Base-by-base conservation (phyloP, 352 stramenopile genomes). In the Phytophthora podocarpi region DNA sequence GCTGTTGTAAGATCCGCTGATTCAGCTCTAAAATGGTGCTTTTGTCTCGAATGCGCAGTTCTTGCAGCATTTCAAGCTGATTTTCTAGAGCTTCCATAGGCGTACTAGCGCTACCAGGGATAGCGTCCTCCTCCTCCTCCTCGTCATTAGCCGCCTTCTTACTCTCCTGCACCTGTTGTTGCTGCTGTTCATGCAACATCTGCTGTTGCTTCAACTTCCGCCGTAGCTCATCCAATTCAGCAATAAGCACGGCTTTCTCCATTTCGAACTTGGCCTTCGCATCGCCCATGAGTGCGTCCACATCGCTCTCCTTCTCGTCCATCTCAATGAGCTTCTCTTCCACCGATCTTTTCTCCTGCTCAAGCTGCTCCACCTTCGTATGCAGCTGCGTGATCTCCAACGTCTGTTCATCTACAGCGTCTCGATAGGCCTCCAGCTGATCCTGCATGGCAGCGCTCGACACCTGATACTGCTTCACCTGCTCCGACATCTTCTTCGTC, bases 281-380 rank as follows among this genome's bases (percentile, higher is more conserved):
- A 48, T 91, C 64, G 15, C 54, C 50, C 31, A 87, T 70, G 24
- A 87, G 28, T 16, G 56, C 63, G 18, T 91, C 79, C 2, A 89
- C 78, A 18, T 88, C 63, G 35, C 69, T 76, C 40, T 93, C 78
- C 5, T 69, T 70, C 61, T 89, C 80, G 42, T 91, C 76, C 76
- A 90, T 87, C 50, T 91, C 83, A n/a, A 91, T 74, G 5, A 95
- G 53, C 34, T 89, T 87, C 7, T 64, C 67, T 58, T 90, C 83
- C 12, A 91, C 46, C 18, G 24, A 30, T 13, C 76, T 15, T 39
- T 91, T 92, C 43, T 89, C 77, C 8, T 55, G 56, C 43, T 90
- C 76, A 2, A 88, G 40, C 28, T 81, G 67, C n/a, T 83, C 66
- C 11, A 81, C 63, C 30, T 82, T 80, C 3, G 61, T 47, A 58